Evolutionary conservation across 192 early-diverging fungal species (phyloP), one percentile per base, ranked within the genome.

Genomic region (Dissophora globulifera): DNA sequence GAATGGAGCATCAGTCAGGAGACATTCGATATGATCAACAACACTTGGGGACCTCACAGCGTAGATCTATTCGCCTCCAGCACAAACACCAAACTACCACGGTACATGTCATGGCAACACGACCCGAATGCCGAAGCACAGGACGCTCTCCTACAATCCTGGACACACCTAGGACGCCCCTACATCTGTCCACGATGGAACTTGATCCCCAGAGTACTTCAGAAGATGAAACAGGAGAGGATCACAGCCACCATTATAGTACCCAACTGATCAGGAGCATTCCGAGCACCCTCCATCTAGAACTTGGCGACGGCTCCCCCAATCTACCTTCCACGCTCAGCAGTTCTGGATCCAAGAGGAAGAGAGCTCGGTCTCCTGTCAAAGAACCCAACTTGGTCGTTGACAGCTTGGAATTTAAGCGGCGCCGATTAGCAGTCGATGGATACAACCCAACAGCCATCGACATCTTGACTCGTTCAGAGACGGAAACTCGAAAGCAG

Each of bases 171-270:
- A 22, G 60, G 69, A 4, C 41, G 35, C 25, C 69, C 50, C 2
- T 71, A 71, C 45, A 56, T 71, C n/a, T 71, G 53, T 26, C 59
- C 69, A 12, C 69, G 59, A 20, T 71, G 63, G 72, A 76, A 66
- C 35, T 22, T 76, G 6, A 47, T 66, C 27, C 58, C 62, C 0
- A 38, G 23, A 45, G 35, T 76, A 17, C 50, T 76, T 6, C 56
- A 59, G 29, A 27, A 41, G 17, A 11, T 67, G 12, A 19, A 63
- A 42, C 27, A 29, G 45, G 43, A 60, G 32, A 26, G 42, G 23
- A 5, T 61, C 4, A 1, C 9, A 17, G 72, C 72, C 26, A 76
- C 72, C 13, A 27, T 76, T 23, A 61, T 76, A 25, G 53, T 45
- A 38, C 71, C 71, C 26, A 54, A 53, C 30, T 76, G 63, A 63